phyloP scores from a whole-genome alignment of 2,329 filamentous ascomycete genomes.

The Penicillium sclerotiorum region DNA sequence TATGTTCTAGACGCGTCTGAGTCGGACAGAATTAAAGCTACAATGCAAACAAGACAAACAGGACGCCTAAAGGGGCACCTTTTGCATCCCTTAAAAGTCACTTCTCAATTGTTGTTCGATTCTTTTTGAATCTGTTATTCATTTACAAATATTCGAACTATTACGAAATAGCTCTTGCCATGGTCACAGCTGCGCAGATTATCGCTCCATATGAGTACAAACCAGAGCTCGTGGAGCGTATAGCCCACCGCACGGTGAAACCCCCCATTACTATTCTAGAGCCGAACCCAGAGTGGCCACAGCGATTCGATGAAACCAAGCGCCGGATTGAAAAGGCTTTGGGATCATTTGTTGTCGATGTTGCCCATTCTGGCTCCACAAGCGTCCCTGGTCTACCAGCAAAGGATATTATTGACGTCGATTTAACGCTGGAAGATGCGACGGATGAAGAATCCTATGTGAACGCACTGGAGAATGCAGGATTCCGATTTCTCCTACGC shows the following conservation, averaged over 20 bases:
- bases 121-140: too few relatives aligned
- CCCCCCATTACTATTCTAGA: conserved; percentile 26
- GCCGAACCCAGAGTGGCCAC: conserved; percentile 27
- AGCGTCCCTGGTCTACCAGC: conserved; percentile 54
- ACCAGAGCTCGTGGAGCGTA: conserved; percentile 8
- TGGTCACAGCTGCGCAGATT: conserved; percentile 3
- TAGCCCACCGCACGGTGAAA: conserved; percentile 1
- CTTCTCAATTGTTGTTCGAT: too few relatives aligned
- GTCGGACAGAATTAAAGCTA: too few relatives aligned
- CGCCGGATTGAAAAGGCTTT: conserved; percentile 24
- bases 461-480: conserved; percentile 44
- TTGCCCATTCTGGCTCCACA: conserved; percentile 56
- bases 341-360: conserved; percentile 27
- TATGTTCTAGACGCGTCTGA: too few relatives aligned
- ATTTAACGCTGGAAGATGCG: conserved; percentile 49
- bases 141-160: too few relatives aligned
- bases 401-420: conserved; percentile 58
- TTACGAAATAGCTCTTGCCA: too few relatives aligned
- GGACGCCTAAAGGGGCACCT: too few relatives aligned
- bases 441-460: conserved; percentile 49
- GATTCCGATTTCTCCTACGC: conserved; percentile 51
- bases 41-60: too few relatives aligned
- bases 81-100: too few relatives aligned
- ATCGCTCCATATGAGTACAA: conserved; percentile 2
- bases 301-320: conserved; percentile 17